phyloP scores from a whole-genome alignment of 495 filamentous ascomycete species.

The Penicillium silybi region DNA sequence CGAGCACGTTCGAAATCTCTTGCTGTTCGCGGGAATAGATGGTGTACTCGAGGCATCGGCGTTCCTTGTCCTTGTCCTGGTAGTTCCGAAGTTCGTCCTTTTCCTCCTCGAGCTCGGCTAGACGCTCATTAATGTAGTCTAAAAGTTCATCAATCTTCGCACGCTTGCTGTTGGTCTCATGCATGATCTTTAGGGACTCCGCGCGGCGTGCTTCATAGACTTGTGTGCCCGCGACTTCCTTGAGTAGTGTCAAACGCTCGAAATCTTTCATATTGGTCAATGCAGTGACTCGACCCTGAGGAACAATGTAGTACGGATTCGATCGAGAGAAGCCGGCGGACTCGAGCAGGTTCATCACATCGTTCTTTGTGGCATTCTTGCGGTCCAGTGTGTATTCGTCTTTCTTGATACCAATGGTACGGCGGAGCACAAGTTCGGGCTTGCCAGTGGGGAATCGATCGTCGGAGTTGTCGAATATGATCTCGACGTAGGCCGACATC shows the following conservation, averaged over 20 bases:
- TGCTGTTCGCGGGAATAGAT: slow-evolving; percentile 88
- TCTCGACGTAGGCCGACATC: slow-evolving; percentile 98
- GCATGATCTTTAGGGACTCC: slow-evolving; percentile 95
- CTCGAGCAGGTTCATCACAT: slow-evolving; percentile 94
- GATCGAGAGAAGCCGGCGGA: slow-evolving; percentile 94
- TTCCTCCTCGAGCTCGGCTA: slow-evolving; percentile 90
- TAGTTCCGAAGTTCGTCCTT: slow-evolving; percentile 91
- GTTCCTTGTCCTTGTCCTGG: slow-evolving; percentile 92
- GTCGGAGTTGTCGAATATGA: slow-evolving; percentile 97
- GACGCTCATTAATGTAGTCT: slow-evolving; percentile 82
- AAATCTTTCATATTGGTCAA: slow-evolving; percentile 98
- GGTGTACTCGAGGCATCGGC: slow-evolving; percentile 88
- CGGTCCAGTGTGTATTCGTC: slow-evolving; percentile 96
- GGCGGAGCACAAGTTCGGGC: slow-evolving; percentile 80
- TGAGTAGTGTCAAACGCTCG: slow-evolving; percentile 81
- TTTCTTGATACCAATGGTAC: slow-evolving; percentile 96
- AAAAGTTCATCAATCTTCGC: slow-evolving; percentile 90
- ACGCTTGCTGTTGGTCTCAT: slow-evolving; percentile 90
- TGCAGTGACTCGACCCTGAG: slow-evolving; percentile 91
- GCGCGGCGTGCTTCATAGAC: slow-evolving; percentile 89
- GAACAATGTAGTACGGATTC: slow-evolving; percentile 99
- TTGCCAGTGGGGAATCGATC: slow-evolving; percentile 94
- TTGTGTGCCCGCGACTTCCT: slow-evolving; percentile 96
- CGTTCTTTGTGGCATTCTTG: slow-evolving; percentile 90
- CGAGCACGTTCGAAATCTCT: slow-evolving; percentile 68